Evolutionary conservation across 768 basidiomycete species (phyloP).

Genomic region (Kwoniella dejecticola): DNA sequence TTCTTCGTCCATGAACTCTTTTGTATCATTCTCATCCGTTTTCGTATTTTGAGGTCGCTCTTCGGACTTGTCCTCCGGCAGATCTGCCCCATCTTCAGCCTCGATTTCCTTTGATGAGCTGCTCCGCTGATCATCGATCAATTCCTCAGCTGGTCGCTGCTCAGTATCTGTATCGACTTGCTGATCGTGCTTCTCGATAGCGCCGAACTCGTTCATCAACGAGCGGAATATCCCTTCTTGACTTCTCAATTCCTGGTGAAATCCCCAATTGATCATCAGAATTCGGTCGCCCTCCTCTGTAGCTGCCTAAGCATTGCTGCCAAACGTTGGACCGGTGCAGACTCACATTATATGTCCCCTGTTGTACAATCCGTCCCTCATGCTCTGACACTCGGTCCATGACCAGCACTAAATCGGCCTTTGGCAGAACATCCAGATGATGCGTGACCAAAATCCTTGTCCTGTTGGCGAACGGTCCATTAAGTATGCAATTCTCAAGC

Average conservation of each 20-base stretch:
- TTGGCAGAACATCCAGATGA: conserved; percentile 51
- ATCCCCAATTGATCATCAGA: too few species aligned
- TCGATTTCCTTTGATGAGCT: not conserved
- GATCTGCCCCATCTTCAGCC: not conserved
- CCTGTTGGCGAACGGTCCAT: conserved; percentile 59
- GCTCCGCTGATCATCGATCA: not conserved
- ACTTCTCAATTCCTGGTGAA: conserved; percentile 26
- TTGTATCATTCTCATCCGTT: not conserved
- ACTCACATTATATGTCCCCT: conserved; percentile 63
- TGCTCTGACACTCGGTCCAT: conserved; percentile 39
- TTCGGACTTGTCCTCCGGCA: not conserved
- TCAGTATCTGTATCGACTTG: not conserved
- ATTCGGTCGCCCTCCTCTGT: too few species aligned
- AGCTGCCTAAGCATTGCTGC: too few species aligned
- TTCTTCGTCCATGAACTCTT: conserved; percentile 61
- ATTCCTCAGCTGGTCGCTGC: not conserved
- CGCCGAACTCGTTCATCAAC: conserved; percentile 58
- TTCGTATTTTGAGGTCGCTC: not conserved
- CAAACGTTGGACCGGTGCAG: too few species aligned
- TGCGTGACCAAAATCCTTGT: conserved; percentile 65
- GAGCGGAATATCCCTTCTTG: conserved; percentile 40
- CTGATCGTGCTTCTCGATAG: conserved; percentile 25
- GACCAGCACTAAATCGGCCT: conserved; percentile 51
- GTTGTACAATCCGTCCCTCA: conserved; percentile 61
- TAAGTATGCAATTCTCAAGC: conserved; percentile 63